Percentiles rank a stretch among this genome's conserved stretches.
These are phyloP conservation scores for Lepidium sativum DNA, from an alignment of 345 rosid genomes.

Conservation along the genomic window DNA sequence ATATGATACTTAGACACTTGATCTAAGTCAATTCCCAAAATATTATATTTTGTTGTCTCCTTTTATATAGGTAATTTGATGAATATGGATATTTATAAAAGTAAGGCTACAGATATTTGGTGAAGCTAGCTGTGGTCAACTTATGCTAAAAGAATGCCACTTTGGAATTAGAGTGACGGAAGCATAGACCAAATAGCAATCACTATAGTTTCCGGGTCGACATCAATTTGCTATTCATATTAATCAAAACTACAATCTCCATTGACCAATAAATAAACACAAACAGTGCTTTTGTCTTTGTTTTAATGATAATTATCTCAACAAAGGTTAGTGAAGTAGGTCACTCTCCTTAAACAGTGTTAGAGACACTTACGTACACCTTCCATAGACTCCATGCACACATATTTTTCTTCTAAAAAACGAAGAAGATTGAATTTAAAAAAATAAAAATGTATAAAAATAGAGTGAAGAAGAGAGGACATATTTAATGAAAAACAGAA, in stretches of 20 bases:
- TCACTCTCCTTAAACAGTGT: background rate
- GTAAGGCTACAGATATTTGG: background rate
- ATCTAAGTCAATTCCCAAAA: background rate
- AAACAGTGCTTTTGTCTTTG: background rate
- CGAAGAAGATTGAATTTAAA: background rate
- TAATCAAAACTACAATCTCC: background rate
- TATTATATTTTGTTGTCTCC: too few species aligned
- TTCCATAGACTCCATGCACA: conserved; percentile 23
- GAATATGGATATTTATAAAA: background rate
- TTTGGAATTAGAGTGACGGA: conserved; percentile 7
- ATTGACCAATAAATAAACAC: background rate
- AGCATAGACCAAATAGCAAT: conserved; percentile 17
- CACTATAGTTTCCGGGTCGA: conserved; percentile 15
- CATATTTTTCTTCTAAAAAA: background rate
- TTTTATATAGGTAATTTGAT: background rate
- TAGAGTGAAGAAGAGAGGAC: background rate
- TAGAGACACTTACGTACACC: conserved; percentile 27
- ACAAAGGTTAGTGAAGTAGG: conserved; percentile 15
- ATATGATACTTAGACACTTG: too few species aligned
- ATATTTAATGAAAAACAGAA: conserved; percentile 42
- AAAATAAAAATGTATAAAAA: background rate
- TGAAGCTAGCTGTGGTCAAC: conserved; percentile 11
- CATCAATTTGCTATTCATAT: conserved; percentile 5
- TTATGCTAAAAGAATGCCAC: conserved; percentile 18
- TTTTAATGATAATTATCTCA: background rate